Base-by-base conservation (phyloP, 768 basidiomycete genomes). In the Psilocybe subaeruginosa region DNA sequence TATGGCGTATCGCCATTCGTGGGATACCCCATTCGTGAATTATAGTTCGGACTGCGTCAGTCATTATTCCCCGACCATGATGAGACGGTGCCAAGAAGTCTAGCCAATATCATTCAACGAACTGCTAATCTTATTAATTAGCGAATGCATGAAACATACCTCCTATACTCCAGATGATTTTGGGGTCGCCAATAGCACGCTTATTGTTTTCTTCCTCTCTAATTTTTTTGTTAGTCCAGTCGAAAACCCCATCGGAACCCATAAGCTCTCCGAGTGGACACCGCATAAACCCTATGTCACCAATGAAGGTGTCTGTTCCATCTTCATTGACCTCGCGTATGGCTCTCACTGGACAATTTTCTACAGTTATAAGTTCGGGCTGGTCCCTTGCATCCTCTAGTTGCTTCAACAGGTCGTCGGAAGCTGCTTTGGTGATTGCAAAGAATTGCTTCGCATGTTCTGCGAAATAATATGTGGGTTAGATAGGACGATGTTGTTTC, bases 1-100 rank as follows among this genome's bases (percentile, higher is more conserved):
- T 76, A 51, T 69, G 69, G 8, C 78, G 78, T 6, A 81, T 77
- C 0, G 80, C 78, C 90, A 92, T 89, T 52, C 86, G 75, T 1
- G 88, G 88, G 45, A 90, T 76, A 19, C 77, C 84, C 89, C 91
- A 91, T 9, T 79, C 68, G 16, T 80, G 68, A 47, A 92, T 55
- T 33, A 93, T 51, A 4, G 80, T 81, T 7, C 72, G 72, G 33
- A 92, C 67, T 0, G 82, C 88, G n/a, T 82, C 84, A 19, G 83
- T 82, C 91, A 92, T 92, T 63, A 92, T 90, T 0, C 90, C 89
- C 64, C 75, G 78, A 31, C 88, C 80, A 59, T 91, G 89, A 67
- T 89, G 82, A 35, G 80, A 82, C 14, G 85, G 77, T 4, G 78
- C 81, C 45, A 91, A 72, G 63, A 81, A 90, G 68, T 89, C 90